A percentile compares a stretch with the other conserved stretches of the same genome.
Evolutionary conservation across 148 eudicot species (phyloP).

Genomic region (Fagopyrum esculentum): DNA sequence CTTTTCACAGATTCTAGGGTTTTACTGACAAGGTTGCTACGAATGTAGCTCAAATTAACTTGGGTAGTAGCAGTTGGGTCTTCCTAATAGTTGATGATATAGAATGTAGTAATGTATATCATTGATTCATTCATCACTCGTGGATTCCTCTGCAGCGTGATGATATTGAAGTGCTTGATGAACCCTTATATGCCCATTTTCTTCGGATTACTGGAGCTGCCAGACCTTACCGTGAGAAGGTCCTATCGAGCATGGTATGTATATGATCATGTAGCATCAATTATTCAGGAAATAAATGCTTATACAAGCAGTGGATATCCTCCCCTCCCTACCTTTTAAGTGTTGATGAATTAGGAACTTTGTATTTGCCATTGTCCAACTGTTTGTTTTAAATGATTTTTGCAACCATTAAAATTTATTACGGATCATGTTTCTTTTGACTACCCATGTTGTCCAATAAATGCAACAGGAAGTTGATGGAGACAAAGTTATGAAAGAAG

Average conservation of each 20-base stretch:
- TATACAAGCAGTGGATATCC: background rate
- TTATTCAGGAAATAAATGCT: background rate
- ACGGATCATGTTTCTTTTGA: background rate
- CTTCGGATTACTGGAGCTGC: constrained; percentile 55
- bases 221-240: constrained; percentile 67
- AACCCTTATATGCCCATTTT: constrained; percentile 77
- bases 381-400: background rate
- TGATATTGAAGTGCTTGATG: constrained; percentile 91
- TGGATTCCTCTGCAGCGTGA: constrained; percentile 47
- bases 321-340: no score
- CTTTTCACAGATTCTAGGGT: constrained; percentile 5
- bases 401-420: background rate
- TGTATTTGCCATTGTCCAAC: background rate
- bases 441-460: background rate
- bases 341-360: background rate
- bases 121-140: background rate
- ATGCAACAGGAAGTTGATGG: constrained; percentile 65
- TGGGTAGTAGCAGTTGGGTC: background rate
- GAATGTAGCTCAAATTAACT: background rate
- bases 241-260: constrained; percentile 68
- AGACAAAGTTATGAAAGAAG: constrained; percentile 63
- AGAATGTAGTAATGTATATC: background rate
- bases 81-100: background rate
- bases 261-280: background rate
- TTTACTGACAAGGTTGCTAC: background rate